Evolutionary conservation across 2,329 filamentous ascomycete species (phyloP), one percentile per base, ranked within the genome.

Genomic region (Aspergillus clavatus): DNA sequence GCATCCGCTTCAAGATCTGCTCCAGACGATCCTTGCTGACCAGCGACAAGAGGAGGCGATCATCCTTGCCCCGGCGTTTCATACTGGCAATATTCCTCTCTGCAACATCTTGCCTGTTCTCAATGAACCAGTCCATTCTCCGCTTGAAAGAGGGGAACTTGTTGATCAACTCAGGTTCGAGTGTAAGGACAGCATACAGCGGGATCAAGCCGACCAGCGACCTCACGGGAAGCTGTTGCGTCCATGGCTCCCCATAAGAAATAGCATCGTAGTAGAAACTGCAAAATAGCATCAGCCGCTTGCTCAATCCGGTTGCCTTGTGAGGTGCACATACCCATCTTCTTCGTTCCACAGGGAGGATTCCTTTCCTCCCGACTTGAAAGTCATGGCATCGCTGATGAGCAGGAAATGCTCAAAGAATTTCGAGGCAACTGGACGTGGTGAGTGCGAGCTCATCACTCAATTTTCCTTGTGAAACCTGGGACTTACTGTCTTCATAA

Each of bases 371-470:
- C 84, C 70, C 68, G 77, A 57, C 72, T 88, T 85, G 77, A 86
- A 90, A 0, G 86, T 89, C 91, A 97, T 96, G 46, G 91, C 93
- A 71, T 97, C 93, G 62, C 89, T 94, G 67, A 97, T 97, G 67
- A 96, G 84, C 62, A 97, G 87, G 71, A 97, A 97, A 63, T 97
- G 93, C 72, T 97, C 93, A 60, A 97, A 97, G 75, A 97, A 97
- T 70, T 97, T 97, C 40, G 89, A 94, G 1, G 91, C 90, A 73
- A 97, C 86, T 67, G 29, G 4, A 7, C 4, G 18, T 11, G 2
- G 38, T 58, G 33, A 52, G 46, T 29, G 12, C 19, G 35, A 14
- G 16, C 35, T 28, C 22, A 43, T 22, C 11, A 11, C 23, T 24
- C 5, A 24, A 24, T 24, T 2, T 2, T 10, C n/a, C n/a, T 23